Evolutionary conservation across 2,329 filamentous ascomycete genomes (phyloP), one percentile per base, ranked within the genome.

Genomic region (Trichophyton verrucosum): DNA sequence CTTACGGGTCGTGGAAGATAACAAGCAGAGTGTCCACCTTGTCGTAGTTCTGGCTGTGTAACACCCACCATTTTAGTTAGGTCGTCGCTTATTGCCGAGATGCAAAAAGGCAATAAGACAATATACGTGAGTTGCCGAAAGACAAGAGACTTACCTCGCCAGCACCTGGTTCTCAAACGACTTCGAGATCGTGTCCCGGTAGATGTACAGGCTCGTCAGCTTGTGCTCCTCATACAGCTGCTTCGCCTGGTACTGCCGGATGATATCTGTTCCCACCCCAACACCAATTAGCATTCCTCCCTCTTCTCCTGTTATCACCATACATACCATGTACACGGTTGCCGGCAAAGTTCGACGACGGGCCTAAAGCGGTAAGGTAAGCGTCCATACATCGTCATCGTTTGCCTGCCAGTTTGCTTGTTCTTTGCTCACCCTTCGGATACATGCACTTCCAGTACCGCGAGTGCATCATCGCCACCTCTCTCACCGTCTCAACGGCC

Each of bases 1-100:
- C 86, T 79, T 74, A 90, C 80, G 92, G 89, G 69, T 96, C 92
- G 72, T 99, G 94, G 61, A 99, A 86, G 56, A 97, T 87, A 9
- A 99, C 77, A 11, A 99, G 71, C 2, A 97, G 78, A 59, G 85
- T 89, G 61, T 81, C 82, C 17, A 82, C 80, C 40, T 81, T 75
- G 61, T 84, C 78, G 59, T 94, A 84, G 51, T 85, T 82, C 1
- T 86, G 83, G 44, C 82, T 85, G 63, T 22, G 22, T 36, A 36
- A 55, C 51, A 2, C 11, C 1, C 5, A n/a, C 2, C 40, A 44
- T 9, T 30, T 30, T 11, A 38, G 9, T 13, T 55, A 5, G 22
- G 15, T 36, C 27, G 15, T 36, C 27, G 46, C 46, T 24, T 57
- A 38, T 58, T 36, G 60, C 27, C 27, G 27, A 30, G 27, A 7